Percentiles rank a stretch among this genome's conserved stretches.
phyloP scores from a whole-genome alignment of 2,329 filamentous ascomycete genomes.

The Cyphellophora europaea region DNA sequence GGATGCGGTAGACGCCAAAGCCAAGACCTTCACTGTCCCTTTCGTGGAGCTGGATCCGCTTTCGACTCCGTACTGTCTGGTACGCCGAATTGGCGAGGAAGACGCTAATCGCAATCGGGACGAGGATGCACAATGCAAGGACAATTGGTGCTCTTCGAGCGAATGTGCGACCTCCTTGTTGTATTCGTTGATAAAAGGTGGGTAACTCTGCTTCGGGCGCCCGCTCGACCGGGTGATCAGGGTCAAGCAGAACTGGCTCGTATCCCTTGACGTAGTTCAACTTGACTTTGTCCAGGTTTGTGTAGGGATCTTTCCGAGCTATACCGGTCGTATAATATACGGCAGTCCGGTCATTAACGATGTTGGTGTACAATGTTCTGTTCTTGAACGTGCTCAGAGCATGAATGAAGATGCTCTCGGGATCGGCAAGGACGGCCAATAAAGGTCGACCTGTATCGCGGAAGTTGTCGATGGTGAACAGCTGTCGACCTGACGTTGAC shows the following conservation, averaged over 20 bases:
- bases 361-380: slow-evolving; percentile 73
- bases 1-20: slow-evolving; percentile 63
- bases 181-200: slow-evolving; percentile 26
- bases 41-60: slow-evolving; percentile 69
- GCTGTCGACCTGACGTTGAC: slow-evolving; percentile 73
- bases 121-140: slow-evolving; percentile 56
- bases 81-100: slow-evolving; percentile 69
- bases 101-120: slow-evolving; percentile 61
- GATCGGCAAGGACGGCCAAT: slow-evolving; percentile 71
- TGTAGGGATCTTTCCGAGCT: slow-evolving; percentile 67
- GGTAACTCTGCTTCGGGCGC: slow-evolving; percentile 27
- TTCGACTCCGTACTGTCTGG: slow-evolving; percentile 65
- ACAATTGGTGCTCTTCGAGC: slow-evolving; percentile 53
- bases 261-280: slow-evolving; percentile 68
- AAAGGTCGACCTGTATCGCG: slow-evolving; percentile 73
- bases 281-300: slow-evolving; percentile 55
- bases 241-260: slow-evolving; percentile 66
- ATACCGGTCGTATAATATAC: slow-evolving; percentile 78
- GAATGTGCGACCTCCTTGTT: slow-evolving; percentile 26
- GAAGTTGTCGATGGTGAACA: slow-evolving; percentile 82
- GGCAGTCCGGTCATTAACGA: slow-evolving; percentile 74
- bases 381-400: slow-evolving; percentile 68
- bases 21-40: slow-evolving; percentile 58
- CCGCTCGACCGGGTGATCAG: slow-evolving; percentile 48
- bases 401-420: slow-evolving; percentile 74